phyloP scores from a whole-genome alignment of 805 yeast genomes.

The Cyberlindnera sargentensis region DNA sequence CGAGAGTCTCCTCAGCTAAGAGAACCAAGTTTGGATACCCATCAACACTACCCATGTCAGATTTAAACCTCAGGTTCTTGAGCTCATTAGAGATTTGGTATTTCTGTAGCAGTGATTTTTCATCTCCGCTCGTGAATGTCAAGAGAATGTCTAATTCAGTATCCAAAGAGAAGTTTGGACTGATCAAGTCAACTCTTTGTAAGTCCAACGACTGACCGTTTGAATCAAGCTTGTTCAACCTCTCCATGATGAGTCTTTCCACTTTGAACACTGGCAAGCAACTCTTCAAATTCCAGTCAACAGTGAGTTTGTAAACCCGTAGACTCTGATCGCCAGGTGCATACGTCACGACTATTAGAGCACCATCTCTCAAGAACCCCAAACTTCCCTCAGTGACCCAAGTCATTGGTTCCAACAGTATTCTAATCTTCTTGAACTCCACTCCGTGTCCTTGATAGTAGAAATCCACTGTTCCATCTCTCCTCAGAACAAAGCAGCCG shows the following conservation, averaged over 20 bases:
- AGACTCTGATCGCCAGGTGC: conserved; percentile 31
- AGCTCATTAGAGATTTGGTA: conserved; percentile 19
- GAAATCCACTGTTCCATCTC: conserved; percentile 51
- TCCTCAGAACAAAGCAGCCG: conserved; percentile 61
- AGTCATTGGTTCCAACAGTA: conserved; percentile 25
- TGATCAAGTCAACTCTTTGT: conserved; percentile 34
- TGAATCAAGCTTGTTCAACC: conserved; percentile 18
- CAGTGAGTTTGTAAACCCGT: conserved; percentile 33
- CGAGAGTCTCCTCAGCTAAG: conserved; percentile 13
- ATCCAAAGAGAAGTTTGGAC: conserved; percentile 36
- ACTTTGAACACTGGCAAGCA: conserved; percentile 34
- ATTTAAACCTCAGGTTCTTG: conserved; percentile 16
- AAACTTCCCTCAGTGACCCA: conserved; percentile 36
- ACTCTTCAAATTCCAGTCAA: conserved; percentile 44
- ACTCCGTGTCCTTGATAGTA: conserved; percentile 64
- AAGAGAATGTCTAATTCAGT: conserved; percentile 41
- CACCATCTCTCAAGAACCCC: conserved; percentile 45
- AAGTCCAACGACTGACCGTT: conserved; percentile 26
- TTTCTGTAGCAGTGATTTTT: conserved; percentile 17
- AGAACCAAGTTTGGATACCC: conserved; percentile 18
- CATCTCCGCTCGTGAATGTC: conserved; percentile 25
- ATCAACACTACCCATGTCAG: conserved; percentile 12
- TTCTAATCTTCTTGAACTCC: conserved; percentile 40
- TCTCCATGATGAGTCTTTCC: conserved; percentile 25
- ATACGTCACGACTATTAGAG: conserved; percentile 36